Evolutionary conservation across 345 rosid species (phyloP).

Genomic region (Dimocarpus longan): DNA sequence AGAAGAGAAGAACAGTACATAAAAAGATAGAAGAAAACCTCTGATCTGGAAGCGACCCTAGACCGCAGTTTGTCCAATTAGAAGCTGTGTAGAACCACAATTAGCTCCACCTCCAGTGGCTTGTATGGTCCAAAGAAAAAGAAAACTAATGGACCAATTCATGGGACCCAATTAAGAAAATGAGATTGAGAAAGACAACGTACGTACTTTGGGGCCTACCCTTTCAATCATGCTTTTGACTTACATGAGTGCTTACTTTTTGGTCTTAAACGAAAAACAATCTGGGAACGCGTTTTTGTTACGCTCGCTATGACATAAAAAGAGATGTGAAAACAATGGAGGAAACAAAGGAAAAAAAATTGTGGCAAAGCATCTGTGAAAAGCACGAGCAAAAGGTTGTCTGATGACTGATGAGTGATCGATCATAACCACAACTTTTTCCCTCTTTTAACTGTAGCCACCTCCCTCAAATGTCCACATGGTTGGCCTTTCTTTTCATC

Average conservation of each 20-base stretch:
- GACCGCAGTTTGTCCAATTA: conserved; percentile 9
- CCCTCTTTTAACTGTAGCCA: not conserved
- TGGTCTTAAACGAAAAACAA: conserved; percentile 2
- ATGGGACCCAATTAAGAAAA: conserved; percentile 4
- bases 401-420: conserved; percentile 13
- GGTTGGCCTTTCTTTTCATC: too few species aligned
- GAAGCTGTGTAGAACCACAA: conserved; percentile 26
- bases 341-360: not conserved
- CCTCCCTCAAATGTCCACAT: too few species aligned
- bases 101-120: conserved; percentile 14
- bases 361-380: conserved; percentile 26
- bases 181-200: not conserved
- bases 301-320: conserved; percentile 22
- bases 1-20: not conserved
- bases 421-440: conserved; percentile 17
- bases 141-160: conserved; percentile 18
- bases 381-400: conserved; percentile 25
- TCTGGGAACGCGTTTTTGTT: conserved; percentile 30
- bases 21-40: conserved; percentile 6
- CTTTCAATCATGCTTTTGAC: conserved; percentile 19
- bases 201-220: conserved; percentile 11
- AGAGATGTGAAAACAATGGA: conserved; percentile 3
- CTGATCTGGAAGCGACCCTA: conserved; percentile 26
- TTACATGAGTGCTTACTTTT: conserved; percentile 33
- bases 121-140: conserved; percentile 24